Base-by-base conservation (phyloP, 495 filamentous ascomycete genomes). In the Parachaetomium inaequale region DNA sequence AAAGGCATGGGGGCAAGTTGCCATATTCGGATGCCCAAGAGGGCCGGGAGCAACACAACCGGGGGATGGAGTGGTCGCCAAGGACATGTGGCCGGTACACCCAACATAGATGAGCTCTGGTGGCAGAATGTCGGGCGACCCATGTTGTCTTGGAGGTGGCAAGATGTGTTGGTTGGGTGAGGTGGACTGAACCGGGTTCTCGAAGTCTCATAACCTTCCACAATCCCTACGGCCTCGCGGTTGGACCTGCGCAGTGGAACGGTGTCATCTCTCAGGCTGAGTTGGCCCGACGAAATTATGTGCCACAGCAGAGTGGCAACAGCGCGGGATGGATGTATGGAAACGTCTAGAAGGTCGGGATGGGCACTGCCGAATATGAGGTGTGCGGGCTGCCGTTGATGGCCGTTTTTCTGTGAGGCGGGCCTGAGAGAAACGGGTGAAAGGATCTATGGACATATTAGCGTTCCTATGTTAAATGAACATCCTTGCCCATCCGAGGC, bases 321-420 rank as follows among this genome's bases (percentile, higher is more conserved):
- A 31, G 15, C 34, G n/a, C 52, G 32, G 32, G 19, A 55, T 26
- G 1, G 19, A 11, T 10, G 19, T 25, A 12, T 40, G 21, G 52
- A 55, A 55, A 26, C 52, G 34, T 55, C 52, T 38, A 40, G 52
- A 55, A 55, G 34, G 26, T 25, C 52, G 52, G 50, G 17, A 55
- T 55, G 19, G 19, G 4, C 1, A 28, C 0, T 40, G 21, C 52
- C 52, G 52, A 40, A 19, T 7, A 25, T 14, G 10, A 38, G 8
- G 10, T 11, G 3, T 49, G 45, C 15, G 38, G 8, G 12, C 38
- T 3, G n/a, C n/a, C n/a, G 40, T 43, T 43, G 17, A n/a, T 40
- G 36, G 36, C 40, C 3, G n/a, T n/a, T n/a, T 15, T 19, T 15
- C 23, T 4, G 8, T 8, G 23, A 15, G 45, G 45, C 21, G 45